Conservation (phyloP, 2,329 filamentous ascomycete species). For the Arthrobotrys iridis region DNA sequence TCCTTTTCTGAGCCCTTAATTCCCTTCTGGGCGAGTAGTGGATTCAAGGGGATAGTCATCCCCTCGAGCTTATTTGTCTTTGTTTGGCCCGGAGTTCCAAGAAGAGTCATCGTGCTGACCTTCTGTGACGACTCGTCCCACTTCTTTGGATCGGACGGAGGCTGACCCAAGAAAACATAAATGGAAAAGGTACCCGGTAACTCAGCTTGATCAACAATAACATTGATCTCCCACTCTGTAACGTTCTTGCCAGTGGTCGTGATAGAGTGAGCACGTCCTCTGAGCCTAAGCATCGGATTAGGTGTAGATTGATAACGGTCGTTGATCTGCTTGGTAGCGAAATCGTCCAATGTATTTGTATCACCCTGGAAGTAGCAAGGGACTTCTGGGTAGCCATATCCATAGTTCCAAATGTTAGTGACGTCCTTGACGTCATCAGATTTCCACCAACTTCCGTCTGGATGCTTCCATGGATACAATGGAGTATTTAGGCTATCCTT, state of each 20-base stretch:
- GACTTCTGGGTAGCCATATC: conserved; percentile 58
- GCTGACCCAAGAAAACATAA: conserved; percentile 41
- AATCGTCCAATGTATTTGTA: conserved; percentile 33
- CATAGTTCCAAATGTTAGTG: conserved; percentile 52
- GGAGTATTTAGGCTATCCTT: conserved; percentile 53
- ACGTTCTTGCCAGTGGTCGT: background rate
- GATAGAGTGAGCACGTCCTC: background rate
- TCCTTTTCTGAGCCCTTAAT: conserved; percentile 8
- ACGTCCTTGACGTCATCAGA: conserved; percentile 53
- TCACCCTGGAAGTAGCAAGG: conserved; percentile 36
- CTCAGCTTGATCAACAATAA: conserved; percentile 56
- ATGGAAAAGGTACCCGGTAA: conserved; percentile 46
- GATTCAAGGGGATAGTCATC: conserved; percentile 23
- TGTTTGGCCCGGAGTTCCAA: conserved; percentile 15
- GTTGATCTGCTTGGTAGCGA: conserved; percentile 51
- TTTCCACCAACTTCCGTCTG: conserved; percentile 50
- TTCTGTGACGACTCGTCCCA: conserved; percentile 26
- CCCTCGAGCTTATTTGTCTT: conserved; percentile 24
- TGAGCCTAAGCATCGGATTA: conserved; percentile 1
- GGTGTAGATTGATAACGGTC: conserved; percentile 31
- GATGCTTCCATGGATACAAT: conserved; percentile 56
- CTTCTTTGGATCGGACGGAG: conserved; percentile 2
- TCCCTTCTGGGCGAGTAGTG: conserved; percentile 22
- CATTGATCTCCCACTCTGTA: conserved; percentile 56
- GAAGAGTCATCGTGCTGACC: conserved; percentile 26